Evolutionary conservation across 106 monocot species (phyloP), one percentile per base, ranked within the genome.

Genomic region (Amphibolis antarctica): DNA sequence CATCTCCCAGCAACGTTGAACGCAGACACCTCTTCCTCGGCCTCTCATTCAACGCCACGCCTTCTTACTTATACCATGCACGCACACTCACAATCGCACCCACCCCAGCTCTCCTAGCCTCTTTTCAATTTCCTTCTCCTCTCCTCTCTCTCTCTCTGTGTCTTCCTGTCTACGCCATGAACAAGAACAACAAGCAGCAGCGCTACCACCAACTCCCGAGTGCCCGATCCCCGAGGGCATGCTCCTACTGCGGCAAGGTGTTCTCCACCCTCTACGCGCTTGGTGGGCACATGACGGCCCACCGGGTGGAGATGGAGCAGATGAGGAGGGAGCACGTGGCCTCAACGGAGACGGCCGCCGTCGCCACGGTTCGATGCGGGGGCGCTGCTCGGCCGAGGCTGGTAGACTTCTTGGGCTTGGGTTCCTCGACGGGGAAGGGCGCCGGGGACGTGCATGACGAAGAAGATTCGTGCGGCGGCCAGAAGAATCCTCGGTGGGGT

Each of bases 251-350:
- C 42, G 51, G 66, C 26, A 66, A 53, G 66, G 66, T 52, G n/a
- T 66, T 66, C 49, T 14, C 28, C 1, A 30, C 49, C 25, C 30
- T 66, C 23, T 52, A 66, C 28, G 49, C 66, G 4, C n/a, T 66
- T n/a, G 66, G 66, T 28, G 66, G 66, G 1, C 66, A 66, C 51
- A 66, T 66, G 66, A 66, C 28, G 14, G 66, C 66, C 26, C 66
- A 66, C 30, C 51, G 51, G 12, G 31, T 19, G 9, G 51, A 66
- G 66, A 66, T 66, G 28, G 53, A 66, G 53, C 23, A 52, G 52
- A 23, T 10, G 10, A 66, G 52, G 30, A 66, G 30, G 52, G 52
- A 29, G 52, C 66, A 66, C 52, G 17, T 5, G 28, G 31, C 31
- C 46, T 3, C 60, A 5, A 25, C 46, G 43, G 4, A 26, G 15